Evolutionary conservation across 2,329 filamentous ascomycete genomes (phyloP), one percentile per base, ranked within the genome.

Genomic region (Zasmidium angulare): DNA sequence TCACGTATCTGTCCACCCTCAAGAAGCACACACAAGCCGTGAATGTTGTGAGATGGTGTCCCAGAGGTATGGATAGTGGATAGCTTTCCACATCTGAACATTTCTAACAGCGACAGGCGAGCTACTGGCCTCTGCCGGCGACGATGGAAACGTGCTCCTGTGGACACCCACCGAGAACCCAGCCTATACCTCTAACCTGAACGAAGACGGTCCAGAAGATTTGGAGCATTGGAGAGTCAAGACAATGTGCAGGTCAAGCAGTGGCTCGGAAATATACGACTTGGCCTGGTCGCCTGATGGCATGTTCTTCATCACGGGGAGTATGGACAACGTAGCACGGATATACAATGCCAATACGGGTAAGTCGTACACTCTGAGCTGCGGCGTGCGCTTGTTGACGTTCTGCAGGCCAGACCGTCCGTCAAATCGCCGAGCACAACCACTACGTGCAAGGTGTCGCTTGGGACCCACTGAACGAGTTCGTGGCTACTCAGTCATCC

Each of bases 281-380:
- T 80, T 99, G 58, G 95, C 95, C 53, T 99, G 95, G 96, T 98
- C 95, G 51, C 96, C 96, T n/a, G 95, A 99, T 75, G 92, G 90
- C 43, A 81, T 88, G 43, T 95, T 96, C 78, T 96, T 99, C 79
- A 97, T 99, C 69, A 97, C 96, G 22, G 95, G 95, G 43, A 98
- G 95, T 78, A 98, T 99, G 93, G 95, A 99, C 79, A 99, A 99
- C 74, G 89, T 98, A 73, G 93, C 95, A 59, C 86, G 93, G 60
- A 98, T 99, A 69, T 98, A 97, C 81, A 97, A 96, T 76, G 90
- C 93, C 58, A 89, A 90, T 65, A 95, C 90, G 69, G 93, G 91
- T 93, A 80, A 64, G 58, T 29, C 11, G 26, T 29, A 29, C 26
- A 29, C 6, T 6, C 26, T 29, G 4, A n/a, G 4, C 26, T 19